Evolutionary conservation across 192 early-diverging fungal genomes (phyloP).

Genomic region (Coemansia sp.): DNA sequence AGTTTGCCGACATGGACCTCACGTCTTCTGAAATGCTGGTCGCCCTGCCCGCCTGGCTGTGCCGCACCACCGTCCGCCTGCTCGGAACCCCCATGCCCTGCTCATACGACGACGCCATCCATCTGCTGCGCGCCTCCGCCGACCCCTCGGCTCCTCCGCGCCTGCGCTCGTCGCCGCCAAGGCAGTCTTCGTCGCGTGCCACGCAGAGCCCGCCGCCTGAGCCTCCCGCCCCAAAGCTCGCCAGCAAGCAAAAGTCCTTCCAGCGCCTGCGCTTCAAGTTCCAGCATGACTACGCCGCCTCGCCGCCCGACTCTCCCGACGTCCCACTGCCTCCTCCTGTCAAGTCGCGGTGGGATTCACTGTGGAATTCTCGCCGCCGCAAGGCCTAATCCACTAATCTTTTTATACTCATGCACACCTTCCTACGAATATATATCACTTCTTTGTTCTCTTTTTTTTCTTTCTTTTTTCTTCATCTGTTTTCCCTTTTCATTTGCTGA

Average conservation of each 20-base stretch:
- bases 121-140: neutral
- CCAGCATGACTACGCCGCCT: constrained; percentile 20
- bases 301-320: neutral
- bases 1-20: constrained; percentile 55
- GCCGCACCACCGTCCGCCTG: constrained; percentile 44
- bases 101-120: constrained; percentile 17
- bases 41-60: constrained; percentile 53
- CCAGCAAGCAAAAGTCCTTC: constrained; percentile 42
- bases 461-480: neutral
- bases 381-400: constrained; percentile 12
- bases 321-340: constrained; percentile 10
- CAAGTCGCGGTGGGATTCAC: constrained; percentile 43
- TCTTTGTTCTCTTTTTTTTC: neutral
- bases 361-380: constrained; percentile 50
- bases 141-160: neutral
- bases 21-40: constrained; percentile 33
- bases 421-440: neutral
- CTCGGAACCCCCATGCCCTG: constrained; percentile 38
- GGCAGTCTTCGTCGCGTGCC: neutral
- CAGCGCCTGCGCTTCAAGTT: constrained; percentile 45
- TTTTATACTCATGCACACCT: neutral
- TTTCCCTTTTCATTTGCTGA: neutral
- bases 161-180: neutral
- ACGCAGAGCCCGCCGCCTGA: constrained; percentile 6
- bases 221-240: neutral